phyloP scores from a whole-genome alignment of 768 basidiomycete species.

The Amanita inopinata region DNA sequence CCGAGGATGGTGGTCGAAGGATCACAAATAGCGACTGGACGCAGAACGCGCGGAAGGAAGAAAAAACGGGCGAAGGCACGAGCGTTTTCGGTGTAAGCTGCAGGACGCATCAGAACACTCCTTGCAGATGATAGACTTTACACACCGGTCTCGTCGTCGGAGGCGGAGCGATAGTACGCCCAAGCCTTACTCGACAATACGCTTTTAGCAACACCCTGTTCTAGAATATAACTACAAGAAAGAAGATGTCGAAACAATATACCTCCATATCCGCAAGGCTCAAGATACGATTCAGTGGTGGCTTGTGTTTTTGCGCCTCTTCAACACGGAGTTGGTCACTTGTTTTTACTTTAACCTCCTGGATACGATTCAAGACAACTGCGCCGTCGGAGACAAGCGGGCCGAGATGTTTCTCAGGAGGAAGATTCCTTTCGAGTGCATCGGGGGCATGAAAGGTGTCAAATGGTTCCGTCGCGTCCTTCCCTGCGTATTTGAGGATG shows the following conservation, averaged over 20 bases:
- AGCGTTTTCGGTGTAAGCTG: slow-evolving; percentile 61
- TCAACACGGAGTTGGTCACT: slow-evolving; percentile 65
- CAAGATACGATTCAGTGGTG: slow-evolving; percentile 60
- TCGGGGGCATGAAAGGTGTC: slow-evolving; percentile 82
- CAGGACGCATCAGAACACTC: slow-evolving; percentile 13
- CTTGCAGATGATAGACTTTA: slow-evolving; percentile 8
- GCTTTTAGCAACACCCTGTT: slow-evolving; percentile 59
- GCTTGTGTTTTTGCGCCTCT: slow-evolving; percentile 47
- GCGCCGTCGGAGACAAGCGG: slow-evolving; percentile 40
- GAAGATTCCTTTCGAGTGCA: slow-evolving; percentile 63
- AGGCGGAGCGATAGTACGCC: slow-evolving; percentile 79
- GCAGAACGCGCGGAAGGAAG: slow-evolving; percentile 79
- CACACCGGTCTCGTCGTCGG: slow-evolving; percentile 79
- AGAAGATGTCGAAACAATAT: slow-evolving; percentile 7
- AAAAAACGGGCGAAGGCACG: slow-evolving; percentile 79
- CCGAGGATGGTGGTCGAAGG: slow-evolving; percentile 70
- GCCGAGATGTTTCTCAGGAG: slow-evolving; percentile 66
- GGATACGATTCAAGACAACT: slow-evolving; percentile 24
- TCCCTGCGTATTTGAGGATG: slow-evolving; percentile 77
- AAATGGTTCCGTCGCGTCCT: slow-evolving; percentile 71
- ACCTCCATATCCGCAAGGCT: slow-evolving; percentile 82
- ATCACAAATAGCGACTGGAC: slow-evolving; percentile 50
- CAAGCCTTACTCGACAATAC: slow-evolving; percentile 66
- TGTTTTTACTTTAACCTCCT: slow-evolving; percentile 39
- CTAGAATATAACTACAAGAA: not conserved